Conservation (phyloP, 1,139 yeast species). For the Candida sanyaensis region DNA sequence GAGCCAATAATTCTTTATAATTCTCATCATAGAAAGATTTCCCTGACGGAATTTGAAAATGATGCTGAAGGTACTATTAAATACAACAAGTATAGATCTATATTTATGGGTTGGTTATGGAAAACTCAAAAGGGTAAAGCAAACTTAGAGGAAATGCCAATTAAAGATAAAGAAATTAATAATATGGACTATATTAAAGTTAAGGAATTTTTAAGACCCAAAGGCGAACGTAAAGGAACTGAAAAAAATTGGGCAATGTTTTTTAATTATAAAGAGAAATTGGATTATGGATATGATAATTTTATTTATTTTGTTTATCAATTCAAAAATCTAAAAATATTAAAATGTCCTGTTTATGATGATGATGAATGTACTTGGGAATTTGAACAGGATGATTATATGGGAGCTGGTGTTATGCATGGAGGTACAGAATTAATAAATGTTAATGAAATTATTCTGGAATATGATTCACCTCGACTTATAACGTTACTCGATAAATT, state of each 20-base stretch:
- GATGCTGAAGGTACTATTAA: conserved; percentile 8
- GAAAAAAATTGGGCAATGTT: conserved; percentile 24
- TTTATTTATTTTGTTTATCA: conserved; percentile 26
- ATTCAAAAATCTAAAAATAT: conserved; percentile 25
- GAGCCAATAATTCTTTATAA: conserved; percentile 42
- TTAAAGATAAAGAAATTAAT: conserved; percentile 15
- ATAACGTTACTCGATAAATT: conserved; percentile 18
- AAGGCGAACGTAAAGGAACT: conserved; percentile 17
- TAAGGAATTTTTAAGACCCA: conserved; percentile 23
- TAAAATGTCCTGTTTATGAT: conserved; percentile 22
- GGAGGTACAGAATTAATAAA: conserved; percentile 31
- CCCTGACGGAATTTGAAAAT: background rate
- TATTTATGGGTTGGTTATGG: conserved; percentile 34
- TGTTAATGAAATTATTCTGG: conserved; percentile 17
- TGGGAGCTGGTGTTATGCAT: conserved; percentile 27
- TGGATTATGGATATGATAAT: conserved; percentile 18
- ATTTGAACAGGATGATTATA: conserved; percentile 14
- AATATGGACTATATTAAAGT: conserved; percentile 22
- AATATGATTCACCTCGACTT: conserved; percentile 10
- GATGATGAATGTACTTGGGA: conserved; percentile 11
- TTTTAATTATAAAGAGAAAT: background rate
- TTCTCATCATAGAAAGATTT: conserved; percentile 29
- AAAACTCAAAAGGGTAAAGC: conserved; percentile 35
- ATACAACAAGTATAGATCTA: conserved; percentile 21
- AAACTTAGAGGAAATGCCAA: conserved; percentile 23